phyloP scores from a whole-genome alignment of 805 yeast genomes.

The Kluyveromyces nonfermentans region DNA sequence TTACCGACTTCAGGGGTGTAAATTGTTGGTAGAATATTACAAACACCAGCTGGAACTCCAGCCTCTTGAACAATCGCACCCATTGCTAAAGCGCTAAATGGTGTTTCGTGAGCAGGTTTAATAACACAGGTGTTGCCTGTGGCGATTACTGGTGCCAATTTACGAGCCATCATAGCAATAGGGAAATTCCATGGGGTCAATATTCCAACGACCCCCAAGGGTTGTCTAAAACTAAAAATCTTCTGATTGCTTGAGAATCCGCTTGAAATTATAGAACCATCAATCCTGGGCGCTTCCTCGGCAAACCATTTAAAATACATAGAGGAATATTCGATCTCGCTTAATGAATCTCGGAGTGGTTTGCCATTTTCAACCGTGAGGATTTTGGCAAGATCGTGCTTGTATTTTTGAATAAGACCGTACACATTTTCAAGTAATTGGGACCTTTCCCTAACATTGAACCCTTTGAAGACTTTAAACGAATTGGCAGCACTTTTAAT shows the following conservation, averaged over 20 bases:
- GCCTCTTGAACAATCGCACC: conserved; percentile 54
- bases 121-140: conserved; percentile 72
- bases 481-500: conserved; percentile 46
- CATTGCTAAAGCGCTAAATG: conserved; percentile 61
- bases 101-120: conserved; percentile 73
- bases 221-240: conserved; percentile 55
- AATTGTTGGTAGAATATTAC: conserved; percentile 47
- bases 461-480: conserved; percentile 41
- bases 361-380: conserved; percentile 70
- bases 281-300: conserved; percentile 64
- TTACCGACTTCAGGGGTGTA: conserved; percentile 41
- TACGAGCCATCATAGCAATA: conserved; percentile 65
- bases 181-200: conserved; percentile 86
- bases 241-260: conserved; percentile 36
- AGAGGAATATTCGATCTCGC: conserved; percentile 59
- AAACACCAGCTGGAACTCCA: conserved; percentile 61
- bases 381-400: conserved; percentile 55
- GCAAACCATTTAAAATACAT: conserved; percentile 72
- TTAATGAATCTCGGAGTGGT: conserved; percentile 58
- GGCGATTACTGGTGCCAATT: conserved; percentile 68
- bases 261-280: conserved; percentile 61
- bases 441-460: conserved; percentile 50
- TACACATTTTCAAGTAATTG: conserved; percentile 43
- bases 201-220: conserved; percentile 75
- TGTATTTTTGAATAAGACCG: conserved; percentile 45